Evolutionary conservation across 2,329 filamentous ascomycete species (phyloP), one percentile per base, ranked within the genome.

Genomic region (Ophiostoma ulmi): DNA sequence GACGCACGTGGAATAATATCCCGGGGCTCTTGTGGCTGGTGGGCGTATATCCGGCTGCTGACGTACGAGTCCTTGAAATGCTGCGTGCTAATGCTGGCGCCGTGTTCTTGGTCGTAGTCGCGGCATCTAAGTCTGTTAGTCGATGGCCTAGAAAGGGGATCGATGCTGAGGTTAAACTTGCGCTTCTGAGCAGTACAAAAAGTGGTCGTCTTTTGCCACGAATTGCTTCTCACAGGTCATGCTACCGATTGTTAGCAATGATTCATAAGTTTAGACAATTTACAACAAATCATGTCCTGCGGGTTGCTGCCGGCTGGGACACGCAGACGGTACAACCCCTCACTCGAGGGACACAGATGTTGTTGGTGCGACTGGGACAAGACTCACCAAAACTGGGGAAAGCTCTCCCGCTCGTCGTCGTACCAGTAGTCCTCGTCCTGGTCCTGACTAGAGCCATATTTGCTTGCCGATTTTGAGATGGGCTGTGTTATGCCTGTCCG

Each of bases 141-240:
- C 11, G 35, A 26, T 58, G 48, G 20, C 5, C 22, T 3, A 17
- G 61, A 48, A 36, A 48, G n/a, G 35, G 26, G 26, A 17, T 13
- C 5, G 3, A 35, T 20, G 31, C 5, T 26, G 22, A 17, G 14
- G 52, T 4, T n/a, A 20, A 6, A 82, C 86, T 80, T 83, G 88
- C 86, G 81, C 79, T 76, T 89, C 86, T 52, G 87, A 89, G 78
- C 87, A 90, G 80, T 89, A 90, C 63, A 89, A 78, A 72, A 83
- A 82, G 73, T 82, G 84, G 75, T 86, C 86, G 76, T 87, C 84
- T 58, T 83, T 81, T 68, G 86, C 83, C 35, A 87, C 78, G 77
- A 89, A 89, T 79, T 89, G 87, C 79, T 89, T 89, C 77, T 89
- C 87, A 78, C 87, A 90, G 11, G 83, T 85, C 87, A 89, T 89